These are phyloP conservation scores for Sarcocystis neurona DNA, from an alignment of 169 alveolate genomes.

Conservation along the genomic window DNA sequence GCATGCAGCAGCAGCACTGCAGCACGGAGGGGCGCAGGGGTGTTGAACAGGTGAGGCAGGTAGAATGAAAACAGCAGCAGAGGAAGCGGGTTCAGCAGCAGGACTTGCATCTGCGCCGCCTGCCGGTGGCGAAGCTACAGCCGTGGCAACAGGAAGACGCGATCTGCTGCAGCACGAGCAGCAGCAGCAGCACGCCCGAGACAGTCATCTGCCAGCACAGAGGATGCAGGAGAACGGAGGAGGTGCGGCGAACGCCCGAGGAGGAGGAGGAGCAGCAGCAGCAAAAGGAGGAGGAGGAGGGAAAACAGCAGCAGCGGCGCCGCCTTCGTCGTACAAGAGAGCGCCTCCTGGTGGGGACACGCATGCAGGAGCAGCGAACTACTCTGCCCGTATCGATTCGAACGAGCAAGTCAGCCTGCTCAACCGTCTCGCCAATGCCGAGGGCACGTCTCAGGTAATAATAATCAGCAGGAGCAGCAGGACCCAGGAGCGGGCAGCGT, in stretches of 20 bases:
- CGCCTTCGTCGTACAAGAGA: background rate
- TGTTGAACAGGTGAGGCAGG: no score
- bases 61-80: no score
- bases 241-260: background rate
- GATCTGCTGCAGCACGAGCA: background rate
- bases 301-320: background rate
- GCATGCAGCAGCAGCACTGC: no score
- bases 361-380: background rate
- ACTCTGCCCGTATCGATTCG: background rate
- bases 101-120: no score
- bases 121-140: no score
- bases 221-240: background rate
- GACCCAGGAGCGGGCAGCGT: no score
- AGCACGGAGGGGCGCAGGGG: no score
- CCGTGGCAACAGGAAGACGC: background rate
- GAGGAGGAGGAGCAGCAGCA: background rate
- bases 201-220: no score
- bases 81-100: no score
- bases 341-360: background rate
- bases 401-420: constrained; percentile 36
- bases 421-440: constrained; percentile 29
- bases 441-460: constrained; percentile 23
- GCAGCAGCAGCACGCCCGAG: background rate
- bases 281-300: background rate
- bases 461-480: no score